Conservation (phyloP, 2,329 filamentous ascomycete species). For the Epichloe bromicola region DNA sequence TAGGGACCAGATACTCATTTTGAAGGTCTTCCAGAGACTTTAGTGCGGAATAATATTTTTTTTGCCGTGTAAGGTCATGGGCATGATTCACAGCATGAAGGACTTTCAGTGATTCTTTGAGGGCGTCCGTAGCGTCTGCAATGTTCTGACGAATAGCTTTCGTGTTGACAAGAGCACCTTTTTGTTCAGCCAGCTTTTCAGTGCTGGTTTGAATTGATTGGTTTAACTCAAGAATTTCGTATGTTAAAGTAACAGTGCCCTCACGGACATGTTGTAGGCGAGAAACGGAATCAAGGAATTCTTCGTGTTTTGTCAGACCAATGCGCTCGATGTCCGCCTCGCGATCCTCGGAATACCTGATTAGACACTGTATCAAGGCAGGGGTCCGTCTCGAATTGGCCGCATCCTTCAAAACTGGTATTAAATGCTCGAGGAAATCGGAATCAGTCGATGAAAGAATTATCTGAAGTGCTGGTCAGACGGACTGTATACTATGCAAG, state of each 20-base stretch:
- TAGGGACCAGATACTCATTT: constrained; percentile 74
- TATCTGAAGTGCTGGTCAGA: constrained; percentile 43
- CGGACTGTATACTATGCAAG: neutral
- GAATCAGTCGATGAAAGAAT: constrained; percentile 82
- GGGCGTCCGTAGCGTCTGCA: constrained; percentile 75
- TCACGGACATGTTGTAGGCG: constrained; percentile 86
- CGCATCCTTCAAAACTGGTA: constrained; percentile 87
- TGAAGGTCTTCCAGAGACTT: constrained; percentile 91
- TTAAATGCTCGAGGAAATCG: constrained; percentile 91
- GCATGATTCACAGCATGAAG: constrained; percentile 87
- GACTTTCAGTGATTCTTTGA: constrained; percentile 86
- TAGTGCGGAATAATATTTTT: constrained; percentile 84
- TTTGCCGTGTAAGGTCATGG: constrained; percentile 79
- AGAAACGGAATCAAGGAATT: constrained; percentile 88
- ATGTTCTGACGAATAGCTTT: constrained; percentile 89
- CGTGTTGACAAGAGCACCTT: constrained; percentile 86
- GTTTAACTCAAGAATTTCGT: constrained; percentile 84
- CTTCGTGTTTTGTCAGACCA: constrained; percentile 90
- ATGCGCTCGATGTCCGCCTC: constrained; percentile 89
- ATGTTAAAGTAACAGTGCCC: constrained; percentile 75
- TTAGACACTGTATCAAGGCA: constrained; percentile 58
- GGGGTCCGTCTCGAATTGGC: constrained; percentile 59
- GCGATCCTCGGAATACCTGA: constrained; percentile 68
- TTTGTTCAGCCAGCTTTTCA: constrained; percentile 86
- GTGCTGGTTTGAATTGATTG: constrained; percentile 92